Base-by-base conservation (phyloP, 371 early-diverging fungal genomes). In the Mucor irregularis region DNA sequence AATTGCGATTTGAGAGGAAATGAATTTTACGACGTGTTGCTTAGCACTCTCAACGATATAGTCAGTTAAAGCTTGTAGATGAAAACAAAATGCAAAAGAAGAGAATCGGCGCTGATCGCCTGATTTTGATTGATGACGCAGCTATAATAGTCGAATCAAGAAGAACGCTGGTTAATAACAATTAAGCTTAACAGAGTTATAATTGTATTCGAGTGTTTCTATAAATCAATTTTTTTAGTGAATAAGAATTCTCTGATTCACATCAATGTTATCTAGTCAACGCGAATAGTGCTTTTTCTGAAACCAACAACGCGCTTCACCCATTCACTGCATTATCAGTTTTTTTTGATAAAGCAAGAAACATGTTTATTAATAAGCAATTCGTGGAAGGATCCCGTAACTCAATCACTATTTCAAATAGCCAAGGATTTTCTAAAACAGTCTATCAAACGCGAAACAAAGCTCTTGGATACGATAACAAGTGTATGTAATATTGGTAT, bases 291-390 rank as follows among this genome's bases (percentile, higher is more conserved):
- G 16, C 47, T 49, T 35, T 33, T 46, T 46, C 21, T 55, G 35
- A 35, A 45, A 37, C 37, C 47, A 54, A 35, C n/a, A n/a, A n/a
- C 19, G 44, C 30, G 14, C 56, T 39, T 48, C 47, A 55, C 46
- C 39, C 28, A 55, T 55, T 45, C 16, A 45, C 37, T n/a, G n/a
- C n/a, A n/a, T n/a, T n/a, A n/a, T n/a, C n/a, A n/a, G n/a, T n/a
- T n/a, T n/a, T n/a, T n/a, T n/a, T n/a, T n/a, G n/a, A n/a, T n/a
- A n/a, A n/a, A n/a, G n/a, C 38, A 48, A 29, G 40, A 40, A 48
- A 56, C 47, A 40, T 33, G 48, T 48, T 47, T 56, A 47, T 56
- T 55, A 25, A 48, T 47, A 55, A 55, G 47, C 48, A 55, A 55
- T 55, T 39, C 16, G 29, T 47, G 56, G 56, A 39, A 55, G 48